These are phyloP conservation scores for Eucalyptus viminalis DNA, from an alignment of 345 rosid species.

Conservation along the genomic window DNA sequence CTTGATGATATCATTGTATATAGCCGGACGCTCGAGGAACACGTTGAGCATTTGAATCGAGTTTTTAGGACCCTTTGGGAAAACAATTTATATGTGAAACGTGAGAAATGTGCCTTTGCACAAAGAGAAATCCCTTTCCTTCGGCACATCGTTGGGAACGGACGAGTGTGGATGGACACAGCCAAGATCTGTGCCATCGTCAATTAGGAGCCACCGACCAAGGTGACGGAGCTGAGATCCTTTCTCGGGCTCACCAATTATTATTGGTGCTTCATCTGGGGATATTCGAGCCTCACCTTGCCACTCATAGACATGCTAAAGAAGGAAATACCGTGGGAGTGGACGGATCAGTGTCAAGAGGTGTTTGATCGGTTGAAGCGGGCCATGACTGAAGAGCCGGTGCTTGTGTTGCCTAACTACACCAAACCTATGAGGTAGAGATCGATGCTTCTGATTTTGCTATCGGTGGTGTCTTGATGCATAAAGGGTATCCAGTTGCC, in stretches of 20 bases:
- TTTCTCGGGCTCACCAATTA: no score
- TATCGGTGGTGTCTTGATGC: no score
- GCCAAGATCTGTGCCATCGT: no score
- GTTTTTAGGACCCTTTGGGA: rapidly evolving
- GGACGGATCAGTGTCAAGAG: rapidly evolving
- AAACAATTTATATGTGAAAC: rapidly evolving
- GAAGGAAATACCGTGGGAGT: no score
- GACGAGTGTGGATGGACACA: rapidly evolving
- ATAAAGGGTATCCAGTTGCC: rapidly evolving
- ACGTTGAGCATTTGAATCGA: no score
- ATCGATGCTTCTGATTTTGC: rapidly evolving
- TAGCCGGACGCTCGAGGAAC: rapidly evolving
- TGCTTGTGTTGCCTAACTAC: rapidly evolving
- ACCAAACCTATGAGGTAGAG: no score
- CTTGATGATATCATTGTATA: no score
- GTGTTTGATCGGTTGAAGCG: rapidly evolving
- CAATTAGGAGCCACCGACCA: no score
- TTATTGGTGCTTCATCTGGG: rapidly evolving
- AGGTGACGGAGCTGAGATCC: no score
- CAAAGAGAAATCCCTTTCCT: no score
- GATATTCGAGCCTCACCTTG: no score
- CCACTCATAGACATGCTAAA: rapidly evolving
- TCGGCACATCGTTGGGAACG: rapidly evolving
- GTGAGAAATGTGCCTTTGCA: no score
- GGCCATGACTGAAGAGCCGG: rapidly evolving